Percentiles rank a stretch among this genome's conserved stretches.
Conservation (phyloP, 2,329 filamentous ascomycete species). For the Beauveria rudraprayagi region DNA sequence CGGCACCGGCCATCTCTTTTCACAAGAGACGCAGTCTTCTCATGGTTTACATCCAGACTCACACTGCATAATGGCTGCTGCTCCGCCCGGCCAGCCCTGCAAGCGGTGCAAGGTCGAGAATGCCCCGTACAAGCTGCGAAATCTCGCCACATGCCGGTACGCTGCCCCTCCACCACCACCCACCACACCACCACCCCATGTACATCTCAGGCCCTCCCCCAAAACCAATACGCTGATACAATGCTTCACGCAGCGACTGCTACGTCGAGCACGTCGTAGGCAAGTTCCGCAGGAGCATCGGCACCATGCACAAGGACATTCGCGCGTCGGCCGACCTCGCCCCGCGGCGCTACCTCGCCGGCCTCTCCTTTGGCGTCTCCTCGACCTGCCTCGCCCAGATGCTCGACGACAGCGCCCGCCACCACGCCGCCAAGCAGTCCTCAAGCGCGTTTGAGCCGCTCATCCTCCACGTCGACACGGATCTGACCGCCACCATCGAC, state of each 20-base stretch:
- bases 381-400: conserved; percentile 72
- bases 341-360: conserved; percentile 54
- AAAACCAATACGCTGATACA: conserved; percentile 2
- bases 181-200: too few relatives aligned
- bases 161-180: neutral
- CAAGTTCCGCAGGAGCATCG: conserved; percentile 70
- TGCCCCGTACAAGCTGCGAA: conserved; percentile 16
- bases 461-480: conserved; percentile 47
- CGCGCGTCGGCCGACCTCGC: conserved; percentile 26
- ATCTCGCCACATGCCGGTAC: conserved; percentile 21
- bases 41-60: neutral
- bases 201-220: too few relatives aligned
- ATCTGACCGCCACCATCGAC: conserved; percentile 19
- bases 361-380: conserved; percentile 75
- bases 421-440: conserved; percentile 56
- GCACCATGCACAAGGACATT: conserved; percentile 41
- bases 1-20: neutral
- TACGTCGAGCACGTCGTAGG: conserved; percentile 69
- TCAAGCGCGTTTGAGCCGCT: conserved; percentile 60
- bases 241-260: conserved; percentile 40
- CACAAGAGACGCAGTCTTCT: neutral
- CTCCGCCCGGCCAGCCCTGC: conserved; percentile 11
- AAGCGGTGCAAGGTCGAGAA: conserved; percentile 17
- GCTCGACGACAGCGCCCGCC: conserved; percentile 59
- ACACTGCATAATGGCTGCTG: neutral